Base-by-base conservation (phyloP, 768 basidiomycete genomes). In the Paxillus involutus region DNA sequence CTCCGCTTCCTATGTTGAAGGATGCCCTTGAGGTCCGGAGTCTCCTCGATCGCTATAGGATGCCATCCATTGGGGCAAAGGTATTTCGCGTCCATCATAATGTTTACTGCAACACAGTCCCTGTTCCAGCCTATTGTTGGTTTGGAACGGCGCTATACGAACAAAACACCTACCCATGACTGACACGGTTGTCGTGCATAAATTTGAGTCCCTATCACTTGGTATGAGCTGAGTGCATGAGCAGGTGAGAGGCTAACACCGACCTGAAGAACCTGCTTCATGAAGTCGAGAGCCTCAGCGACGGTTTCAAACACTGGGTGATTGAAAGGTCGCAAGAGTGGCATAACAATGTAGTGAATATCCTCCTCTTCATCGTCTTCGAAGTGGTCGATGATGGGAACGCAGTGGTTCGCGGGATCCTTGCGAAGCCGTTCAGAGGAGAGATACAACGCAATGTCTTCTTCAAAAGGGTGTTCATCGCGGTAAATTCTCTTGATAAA, bases 171-270 rank as follows among this genome's bases (percentile, higher is more conserved):
- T 54, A 73, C 75, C 73, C 57, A 51, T 75, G 73, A 6, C 68
- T 68, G n/a, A 76, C 62, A 35, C 63, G 59, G 43, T 67, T 63
- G 10, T 64, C 19, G 45, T 77, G 75, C 42, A 76, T 68, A 44
- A 71, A 77, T 13, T 58, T 59, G 1, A 75, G 51, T 2, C 72
- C 72, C 73, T 75, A 29, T 44, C 11, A 42, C 14, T 45, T 8
- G 24, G 36, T n/a, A 11, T 37, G 39, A 39, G 17, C 12, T 19
- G 10, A 26, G 16, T 3, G 11, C 0, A 1, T 3, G 3, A n/a
- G 14, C 11, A 0, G 1, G 8, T 4, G 3, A n/a, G n/a, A 19
- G 12, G n/a, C 12, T 32, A 0, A 11, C 12, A 33, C 40, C 32
- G 3, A 55, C 71, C 37, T 71, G 68, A 0, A 71, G 52, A 0